Percentiles rank a stretch among this genome's conserved stretches.
phyloP scores from a whole-genome alignment of 2,329 filamentous ascomycete genomes.

The Stachybotrys chlorohalonatus region DNA sequence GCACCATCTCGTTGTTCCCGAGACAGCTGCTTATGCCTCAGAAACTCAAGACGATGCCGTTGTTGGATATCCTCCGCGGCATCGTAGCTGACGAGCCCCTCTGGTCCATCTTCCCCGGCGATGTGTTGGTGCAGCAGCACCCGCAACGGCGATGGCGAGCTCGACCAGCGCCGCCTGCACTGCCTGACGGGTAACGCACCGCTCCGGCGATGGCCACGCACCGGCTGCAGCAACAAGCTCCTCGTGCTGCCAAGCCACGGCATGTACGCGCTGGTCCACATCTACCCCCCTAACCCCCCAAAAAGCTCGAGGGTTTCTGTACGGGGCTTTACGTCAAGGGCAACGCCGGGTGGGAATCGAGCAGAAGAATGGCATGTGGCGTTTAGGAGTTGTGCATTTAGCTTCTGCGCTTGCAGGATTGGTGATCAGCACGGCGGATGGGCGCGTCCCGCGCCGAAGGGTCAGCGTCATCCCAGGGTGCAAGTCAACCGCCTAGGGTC shows the following conservation, averaged over 20 bases:
- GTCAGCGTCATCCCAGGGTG: neutral
- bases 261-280: neutral
- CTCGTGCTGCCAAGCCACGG: neutral
- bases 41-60: constrained; percentile 19
- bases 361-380: neutral
- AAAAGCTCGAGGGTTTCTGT: neutral
- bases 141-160: constrained; percentile 3
- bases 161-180: neutral
- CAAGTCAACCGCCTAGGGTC: neutral
- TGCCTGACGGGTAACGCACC: neutral
- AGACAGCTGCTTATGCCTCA: constrained; percentile 23
- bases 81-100: constrained; percentile 19
- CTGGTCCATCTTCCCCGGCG: constrained; percentile 5
- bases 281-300: neutral
- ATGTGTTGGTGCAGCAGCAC: constrained; percentile 23
- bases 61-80: constrained; percentile 22
- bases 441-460: too few relatives aligned
- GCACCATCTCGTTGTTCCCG: constrained; percentile 7
- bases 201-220: neutral
- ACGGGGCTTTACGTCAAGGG: neutral
- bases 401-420: neutral
- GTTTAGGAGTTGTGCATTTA: neutral
- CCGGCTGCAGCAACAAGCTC: neutral
- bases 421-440: neutral
- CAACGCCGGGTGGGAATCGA: neutral